Conservation (phyloP, 768 basidiomycete species). For the Suillus variegatus region DNA sequence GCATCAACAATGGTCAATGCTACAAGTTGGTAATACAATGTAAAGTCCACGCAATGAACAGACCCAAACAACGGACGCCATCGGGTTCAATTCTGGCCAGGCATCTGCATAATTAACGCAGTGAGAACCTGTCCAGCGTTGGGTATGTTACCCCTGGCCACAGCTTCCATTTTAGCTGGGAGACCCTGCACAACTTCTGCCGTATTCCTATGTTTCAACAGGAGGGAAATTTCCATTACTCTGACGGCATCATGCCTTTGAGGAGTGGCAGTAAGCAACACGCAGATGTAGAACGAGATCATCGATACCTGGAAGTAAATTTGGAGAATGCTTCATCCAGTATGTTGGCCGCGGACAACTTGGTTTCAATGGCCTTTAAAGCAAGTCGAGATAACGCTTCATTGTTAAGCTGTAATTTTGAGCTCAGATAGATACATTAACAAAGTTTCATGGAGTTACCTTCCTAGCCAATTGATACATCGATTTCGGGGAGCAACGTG, state of each 20-base stretch:
- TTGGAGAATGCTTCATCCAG: constrained; percentile 14
- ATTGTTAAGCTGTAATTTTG: constrained; percentile 3
- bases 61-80: not conserved
- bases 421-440: not conserved
- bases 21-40: not conserved
- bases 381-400: constrained; percentile 6
- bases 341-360: constrained; percentile 9
- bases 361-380: constrained; percentile 4
- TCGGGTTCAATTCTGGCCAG: not conserved
- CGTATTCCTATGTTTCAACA: constrained; percentile 3
- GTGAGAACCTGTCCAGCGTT: constrained; percentile 7
- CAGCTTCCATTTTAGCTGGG: constrained; percentile 6
- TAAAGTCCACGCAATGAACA: not conserved
- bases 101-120: constrained; percentile 2
- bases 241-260: constrained; percentile 8
- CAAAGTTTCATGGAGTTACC: constrained; percentile 7
- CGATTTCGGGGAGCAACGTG: constrained; percentile 25
- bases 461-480: constrained; percentile 26
- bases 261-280: not conserved
- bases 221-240: constrained; percentile 8
- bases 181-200: constrained; percentile 7
- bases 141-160: constrained; percentile 9
- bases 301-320: constrained; percentile 11
- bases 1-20: not conserved
- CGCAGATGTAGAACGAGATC: no score